phyloP scores from a whole-genome alignment of 139 green algal species.

The Penium margaritaceum region DNA sequence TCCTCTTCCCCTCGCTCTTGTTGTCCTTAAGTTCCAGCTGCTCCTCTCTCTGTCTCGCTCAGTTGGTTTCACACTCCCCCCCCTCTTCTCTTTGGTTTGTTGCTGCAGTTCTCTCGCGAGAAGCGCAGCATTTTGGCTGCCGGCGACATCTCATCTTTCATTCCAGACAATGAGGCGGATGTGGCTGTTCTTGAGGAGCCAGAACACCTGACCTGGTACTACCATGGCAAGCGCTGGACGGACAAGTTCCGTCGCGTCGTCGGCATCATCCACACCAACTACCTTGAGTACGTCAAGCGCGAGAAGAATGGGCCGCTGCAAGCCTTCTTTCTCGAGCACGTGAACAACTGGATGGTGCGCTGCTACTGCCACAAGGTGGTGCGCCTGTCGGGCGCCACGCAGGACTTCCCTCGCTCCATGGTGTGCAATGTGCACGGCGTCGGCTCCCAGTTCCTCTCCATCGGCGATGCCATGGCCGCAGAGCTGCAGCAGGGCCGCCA shows the following conservation, averaged over 20 bases:
- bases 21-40: no score
- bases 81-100: not conserved
- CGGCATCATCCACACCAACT: slow-evolving; percentile 98
- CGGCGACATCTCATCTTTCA: slow-evolving; percentile 87
- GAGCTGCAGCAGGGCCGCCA: not conserved
- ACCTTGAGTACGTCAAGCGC: slow-evolving; percentile 88
- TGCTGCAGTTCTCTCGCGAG: slow-evolving; percentile 70
- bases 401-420: slow-evolving; percentile 74
- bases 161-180: slow-evolving; percentile 85
- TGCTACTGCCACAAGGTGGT: slow-evolving; percentile 91
- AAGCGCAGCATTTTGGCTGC: slow-evolving; percentile 90
- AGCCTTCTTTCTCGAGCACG: slow-evolving; percentile 55
- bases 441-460: slow-evolving; percentile 75
- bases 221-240: slow-evolving; percentile 89
- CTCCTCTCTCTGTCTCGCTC: not conserved
- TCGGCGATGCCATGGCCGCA: slow-evolving; percentile 54
- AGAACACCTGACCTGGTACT: slow-evolving; percentile 98
- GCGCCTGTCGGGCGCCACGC: slow-evolving; percentile 93
- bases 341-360: slow-evolving; percentile 77
- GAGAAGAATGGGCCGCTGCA: slow-evolving; percentile 71
- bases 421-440: slow-evolving; percentile 94
- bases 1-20: not conserved
- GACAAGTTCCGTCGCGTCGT: slow-evolving; percentile 95
- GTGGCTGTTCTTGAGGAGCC: slow-evolving; percentile 97
- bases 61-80: not conserved